Evolutionary conservation across 352 stramenopile species (phyloP).

Genomic region (Phytophthora melonis): DNA sequence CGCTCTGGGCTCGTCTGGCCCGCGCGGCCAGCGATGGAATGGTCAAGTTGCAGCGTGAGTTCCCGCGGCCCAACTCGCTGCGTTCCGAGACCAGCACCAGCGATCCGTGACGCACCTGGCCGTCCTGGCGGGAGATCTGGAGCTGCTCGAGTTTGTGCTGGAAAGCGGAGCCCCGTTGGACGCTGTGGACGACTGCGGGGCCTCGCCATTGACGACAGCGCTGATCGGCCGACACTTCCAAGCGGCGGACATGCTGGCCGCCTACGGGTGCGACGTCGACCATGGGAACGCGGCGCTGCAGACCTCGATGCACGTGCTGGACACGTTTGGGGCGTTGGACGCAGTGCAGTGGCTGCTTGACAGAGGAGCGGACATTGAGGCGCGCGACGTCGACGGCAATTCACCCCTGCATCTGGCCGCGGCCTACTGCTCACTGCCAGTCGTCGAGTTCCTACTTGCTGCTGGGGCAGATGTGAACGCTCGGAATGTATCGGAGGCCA

Average conservation of each 20-base stretch:
- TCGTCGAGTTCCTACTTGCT: conserved; percentile 28
- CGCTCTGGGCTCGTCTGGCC: conserved; percentile 25
- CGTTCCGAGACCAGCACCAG: conserved; percentile 32
- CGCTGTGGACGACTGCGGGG: conserved; percentile 19
- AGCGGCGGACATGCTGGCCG: conserved; percentile 34
- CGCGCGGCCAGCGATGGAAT: conserved; percentile 1
- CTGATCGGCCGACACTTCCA: conserved; percentile 24
- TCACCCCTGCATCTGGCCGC: conserved; percentile 50
- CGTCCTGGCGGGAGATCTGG: conserved; percentile 24
- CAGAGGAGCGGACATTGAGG: conserved; percentile 44
- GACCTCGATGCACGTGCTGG: conserved; percentile 49
- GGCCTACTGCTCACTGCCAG: conserved; percentile 38
- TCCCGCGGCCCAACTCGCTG: conserved; percentile 11
- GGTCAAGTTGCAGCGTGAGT: conserved; percentile 5
- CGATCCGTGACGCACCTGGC: conserved; percentile 42
- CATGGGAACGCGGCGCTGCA: conserved; percentile 32
- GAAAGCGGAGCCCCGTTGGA: conserved; percentile 26
- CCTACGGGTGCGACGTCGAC: conserved; percentile 40
- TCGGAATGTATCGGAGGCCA: conserved; percentile 31
- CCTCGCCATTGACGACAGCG: conserved; percentile 25
- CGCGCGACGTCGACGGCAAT: conserved; percentile 42
- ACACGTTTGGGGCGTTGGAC: conserved; percentile 29
- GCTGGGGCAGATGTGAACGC: conserved; percentile 40
- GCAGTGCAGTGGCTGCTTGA: conserved; percentile 41
- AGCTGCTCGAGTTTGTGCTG: conserved; percentile 41